Evolutionary conservation across 2,329 filamentous ascomycete genomes (phyloP).

Genomic region (Diaporthe ampelina): DNA sequence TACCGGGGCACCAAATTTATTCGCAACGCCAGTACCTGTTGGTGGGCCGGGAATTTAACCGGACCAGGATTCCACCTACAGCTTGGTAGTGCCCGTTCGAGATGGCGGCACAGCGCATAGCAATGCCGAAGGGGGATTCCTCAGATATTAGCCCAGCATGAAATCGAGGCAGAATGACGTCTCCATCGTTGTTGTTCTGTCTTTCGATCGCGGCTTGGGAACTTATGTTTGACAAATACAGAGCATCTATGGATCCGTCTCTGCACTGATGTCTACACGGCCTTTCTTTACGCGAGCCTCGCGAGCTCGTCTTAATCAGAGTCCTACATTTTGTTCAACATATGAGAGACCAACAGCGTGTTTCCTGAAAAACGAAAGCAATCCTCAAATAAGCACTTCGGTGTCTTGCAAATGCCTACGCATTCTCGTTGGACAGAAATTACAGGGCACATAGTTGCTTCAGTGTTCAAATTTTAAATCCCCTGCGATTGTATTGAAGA

Average conservation of each 20-base stretch:
- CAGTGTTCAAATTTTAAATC: no score
- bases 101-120: constrained; percentile 24
- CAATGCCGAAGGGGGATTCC: constrained; percentile 2
- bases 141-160: neutral
- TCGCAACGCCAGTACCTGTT: constrained; percentile 5
- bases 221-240: neutral
- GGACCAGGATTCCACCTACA: neutral
- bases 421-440: no score
- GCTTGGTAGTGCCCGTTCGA: neutral
- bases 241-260: neutral
- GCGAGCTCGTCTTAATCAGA: no score
- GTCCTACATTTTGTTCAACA: no score
- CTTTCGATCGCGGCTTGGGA: neutral
- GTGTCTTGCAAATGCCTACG: no score
- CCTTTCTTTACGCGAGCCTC: neutral
- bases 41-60: constrained; percentile 26
- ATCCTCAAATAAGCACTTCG: no score
- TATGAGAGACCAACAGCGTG: no score
- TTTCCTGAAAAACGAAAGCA: no score
- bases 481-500: no score
- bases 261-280: neutral
- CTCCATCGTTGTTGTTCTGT: neutral
- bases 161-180: neutral
- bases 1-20: constrained; percentile 21
- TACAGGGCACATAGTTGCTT: no score